phyloP scores from a whole-genome alignment of 2,329 filamentous ascomycete genomes.

The Fusarium sp. region DNA sequence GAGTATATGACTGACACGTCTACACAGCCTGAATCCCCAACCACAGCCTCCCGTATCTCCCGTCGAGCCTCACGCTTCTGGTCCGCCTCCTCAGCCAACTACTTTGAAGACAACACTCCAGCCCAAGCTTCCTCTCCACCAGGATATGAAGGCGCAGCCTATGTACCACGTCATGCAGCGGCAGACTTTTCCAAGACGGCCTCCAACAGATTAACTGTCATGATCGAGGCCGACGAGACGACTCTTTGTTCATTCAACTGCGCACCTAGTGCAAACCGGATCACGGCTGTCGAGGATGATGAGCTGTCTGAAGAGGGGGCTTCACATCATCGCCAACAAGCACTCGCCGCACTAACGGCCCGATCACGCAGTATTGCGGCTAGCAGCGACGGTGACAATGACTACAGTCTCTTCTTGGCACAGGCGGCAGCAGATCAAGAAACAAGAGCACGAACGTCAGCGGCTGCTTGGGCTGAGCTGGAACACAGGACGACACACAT shows the following conservation, averaged over 20 bases:
- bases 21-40: slow-evolving; percentile 9
- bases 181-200: slow-evolving; percentile 45
- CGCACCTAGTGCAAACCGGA: not conserved
- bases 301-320: slow-evolving; percentile 24
- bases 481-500: slow-evolving; percentile 20
- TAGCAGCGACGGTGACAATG: slow-evolving; percentile 23
- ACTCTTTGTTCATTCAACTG: slow-evolving; percentile 40
- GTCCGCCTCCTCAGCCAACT: slow-evolving; percentile 36
- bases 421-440: slow-evolving; percentile 24
- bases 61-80: slow-evolving; percentile 41
- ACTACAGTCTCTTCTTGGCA: slow-evolving; percentile 42
- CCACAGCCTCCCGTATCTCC: slow-evolving; percentile 19
- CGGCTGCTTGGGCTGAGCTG: slow-evolving; percentile 34
- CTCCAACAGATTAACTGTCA: slow-evolving; percentile 29
- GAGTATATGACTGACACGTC: not conserved
- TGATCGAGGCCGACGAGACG: slow-evolving; percentile 35
- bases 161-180: slow-evolving; percentile 48
- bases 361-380: slow-evolving; percentile 17
- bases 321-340: slow-evolving; percentile 25
- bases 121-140: slow-evolving; percentile 16
- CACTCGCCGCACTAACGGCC: slow-evolving; percentile 29
- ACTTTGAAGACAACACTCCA: slow-evolving; percentile 22
- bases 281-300: slow-evolving; percentile 4
- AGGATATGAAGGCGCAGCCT: slow-evolving; percentile 28
- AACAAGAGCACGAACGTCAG: slow-evolving; percentile 21